phyloP scores from a whole-genome alignment of 2,329 filamentous ascomycete genomes.

The Colletotrichum sp. region DNA sequence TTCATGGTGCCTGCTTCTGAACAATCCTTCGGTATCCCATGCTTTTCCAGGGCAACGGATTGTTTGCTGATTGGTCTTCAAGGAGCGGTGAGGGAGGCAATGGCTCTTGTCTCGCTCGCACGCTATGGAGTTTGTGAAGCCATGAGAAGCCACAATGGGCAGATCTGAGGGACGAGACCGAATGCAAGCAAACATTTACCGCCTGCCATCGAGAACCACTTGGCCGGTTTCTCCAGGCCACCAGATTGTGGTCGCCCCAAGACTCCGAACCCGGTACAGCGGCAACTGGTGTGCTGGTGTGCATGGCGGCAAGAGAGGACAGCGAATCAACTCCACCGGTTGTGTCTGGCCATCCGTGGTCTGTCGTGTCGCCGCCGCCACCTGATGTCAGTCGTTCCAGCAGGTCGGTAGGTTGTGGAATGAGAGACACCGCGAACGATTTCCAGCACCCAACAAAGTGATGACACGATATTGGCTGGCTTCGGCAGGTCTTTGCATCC shows the following conservation, averaged over 20 bases:
- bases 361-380: conserved; percentile 3
- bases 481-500: neutral
- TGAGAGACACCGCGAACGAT: neutral
- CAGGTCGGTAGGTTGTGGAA: neutral
- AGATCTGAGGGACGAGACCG: neutral
- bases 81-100: conserved; percentile 4
- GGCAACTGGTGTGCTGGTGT: neutral
- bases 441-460: neutral
- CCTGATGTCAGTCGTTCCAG: conserved; percentile 12
- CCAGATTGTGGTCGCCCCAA: neutral
- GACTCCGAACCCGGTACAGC: neutral
- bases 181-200: neutral
- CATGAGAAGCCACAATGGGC: neutral
- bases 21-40: neutral
- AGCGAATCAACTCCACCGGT: neutral
- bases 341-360: neutral
- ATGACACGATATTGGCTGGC: neutral
- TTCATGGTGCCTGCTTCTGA: neutral
- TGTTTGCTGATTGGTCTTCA: conserved; percentile 4
- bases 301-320: neutral
- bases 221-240: neutral
- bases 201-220: neutral
- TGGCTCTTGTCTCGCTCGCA: neutral
- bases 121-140: neutral
- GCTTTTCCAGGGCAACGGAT: neutral